Evolutionary conservation across 305 asterid genomes (phyloP), one percentile per base, ranked within the genome.

Genomic region (Fraxinus latifolia): DNA sequence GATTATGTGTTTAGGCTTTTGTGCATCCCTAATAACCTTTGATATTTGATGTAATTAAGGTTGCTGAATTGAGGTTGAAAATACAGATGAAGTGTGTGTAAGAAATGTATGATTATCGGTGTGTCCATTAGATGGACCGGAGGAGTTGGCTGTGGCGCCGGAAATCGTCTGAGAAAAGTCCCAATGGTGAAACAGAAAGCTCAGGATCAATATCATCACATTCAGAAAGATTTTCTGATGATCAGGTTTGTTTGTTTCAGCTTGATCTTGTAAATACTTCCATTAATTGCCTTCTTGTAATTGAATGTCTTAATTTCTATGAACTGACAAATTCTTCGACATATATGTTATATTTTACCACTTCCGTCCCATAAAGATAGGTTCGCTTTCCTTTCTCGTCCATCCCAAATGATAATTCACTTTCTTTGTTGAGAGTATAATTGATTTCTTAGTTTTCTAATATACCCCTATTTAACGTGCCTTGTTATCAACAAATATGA

Each of bases 81-180:
- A n/a, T 82, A 44, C 74, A 27, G 78, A 73, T 62, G 81, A 77
- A 36, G 80, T 72, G 29, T 67, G 82, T 33, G 68, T 77, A 60
- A 79, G 42, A 36, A 44, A 67, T 67, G 27, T 79, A 53, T 17
- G 68, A 76, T 82, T 75, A 50, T 36, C 34, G 9, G 39, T 12
- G 79, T 74, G 71, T 68, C 68, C 55, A 1, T 47, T 83, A 84
- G 86, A 95, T 95, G 99, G 98, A 95, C 87, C 85, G 92, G 68
- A 87, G 95, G 85, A 94, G 97, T 85, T 95, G 99, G 99, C 86
- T 91, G 58, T 95, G 99, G 98, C 87, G 97, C 84, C 92, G 97
- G 62, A 93, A 91, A 78, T 77, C 94, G 36, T 92, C 94, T 0
- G 97, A 93, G 25, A 94, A 89, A 86, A 89, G 93, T 87, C 93